Evolutionary conservation across 2,329 filamentous ascomycete species (phyloP), one percentile per base, ranked within the genome.

Genomic region (Leptographium procerum): DNA sequence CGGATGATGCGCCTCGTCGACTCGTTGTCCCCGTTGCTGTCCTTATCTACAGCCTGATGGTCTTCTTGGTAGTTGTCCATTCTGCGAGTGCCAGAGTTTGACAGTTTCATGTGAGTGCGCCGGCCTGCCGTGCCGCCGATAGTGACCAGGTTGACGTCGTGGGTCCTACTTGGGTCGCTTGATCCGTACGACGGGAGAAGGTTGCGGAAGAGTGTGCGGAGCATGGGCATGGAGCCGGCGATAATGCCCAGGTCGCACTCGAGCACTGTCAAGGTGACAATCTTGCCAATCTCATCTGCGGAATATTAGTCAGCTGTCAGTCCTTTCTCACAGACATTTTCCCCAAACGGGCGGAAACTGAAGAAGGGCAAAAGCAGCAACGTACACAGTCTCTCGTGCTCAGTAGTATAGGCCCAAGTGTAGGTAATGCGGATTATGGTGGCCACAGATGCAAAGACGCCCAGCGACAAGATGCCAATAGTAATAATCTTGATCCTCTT

Each of bases 191-290:
- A 52, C 33, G 50, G 31, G 28, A 34, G 34, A 13, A 59, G 36
- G 14, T 36, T 52, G 26, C 40, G 48, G 51, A 58, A 55, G 43
- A 58, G 52, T 31, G 9, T 28, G 4, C 57, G 57, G 14, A 59
- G 54, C 58, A 52, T 59, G 6, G 58, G 58, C 22, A 57, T 50
- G 55, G 67, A 71, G 1, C 68, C 71, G 6, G 70, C 71, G 3
- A 73, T 65, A 48, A 74, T 70, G 22, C 70, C 72, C 1, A 69
- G 63, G 59, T 73, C 73, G 61, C 65, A 68, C 59, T 72, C 72
- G 57, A 68, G 62, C 1, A 73, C 69, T 4, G 71, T 72, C 75
- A 76, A 77, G 58, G 77, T 73, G 14, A 75, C 77, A 1, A 81
- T 70, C 63, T 77, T 71, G 31, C 73, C 69, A 14, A 52, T 60